phyloP scores from a whole-genome alignment of 352 stramenopile species.

The Stephanocyclus meneghinianus region DNA sequence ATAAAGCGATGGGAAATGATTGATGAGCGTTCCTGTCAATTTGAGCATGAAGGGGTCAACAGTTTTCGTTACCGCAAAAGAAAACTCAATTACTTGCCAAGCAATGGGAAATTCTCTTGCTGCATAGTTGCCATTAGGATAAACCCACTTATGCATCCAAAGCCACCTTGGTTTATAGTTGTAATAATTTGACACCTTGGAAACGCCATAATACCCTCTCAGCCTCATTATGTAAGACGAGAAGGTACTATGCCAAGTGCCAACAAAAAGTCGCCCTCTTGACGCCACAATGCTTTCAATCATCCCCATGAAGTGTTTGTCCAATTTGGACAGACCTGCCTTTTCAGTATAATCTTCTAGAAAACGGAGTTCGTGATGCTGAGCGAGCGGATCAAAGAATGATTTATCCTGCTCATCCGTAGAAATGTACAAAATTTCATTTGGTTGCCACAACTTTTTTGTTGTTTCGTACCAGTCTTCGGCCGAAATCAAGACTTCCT shows the following conservation, averaged over 20 bases:
- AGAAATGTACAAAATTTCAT: constrained; percentile 81
- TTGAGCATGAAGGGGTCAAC: background rate
- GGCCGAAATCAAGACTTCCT: constrained; percentile 77
- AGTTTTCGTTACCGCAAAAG: background rate
- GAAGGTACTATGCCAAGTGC: constrained; percentile 86
- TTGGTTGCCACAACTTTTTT: constrained; percentile 60
- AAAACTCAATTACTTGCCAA: constrained; percentile 34
- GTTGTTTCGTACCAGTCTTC: constrained; percentile 81
- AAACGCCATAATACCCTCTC: constrained; percentile 77
- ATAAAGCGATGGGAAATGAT: background rate
- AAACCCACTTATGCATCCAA: constrained; percentile 59
- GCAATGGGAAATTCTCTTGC: constrained; percentile 70
- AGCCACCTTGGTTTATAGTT: constrained; percentile 49
- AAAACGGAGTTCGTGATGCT: constrained; percentile 74
- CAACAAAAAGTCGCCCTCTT: constrained; percentile 65
- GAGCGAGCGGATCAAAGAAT: constrained; percentile 82
- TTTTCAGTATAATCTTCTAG: constrained; percentile 80
- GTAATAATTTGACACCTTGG: constrained; percentile 69
- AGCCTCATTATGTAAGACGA: constrained; percentile 84
- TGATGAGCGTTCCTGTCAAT: background rate
- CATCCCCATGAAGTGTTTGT: constrained; percentile 78
- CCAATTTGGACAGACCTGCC: constrained; percentile 63
- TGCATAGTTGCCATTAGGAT: constrained; percentile 55
- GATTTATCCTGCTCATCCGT: constrained; percentile 83
- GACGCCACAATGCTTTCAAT: constrained; percentile 75